These are phyloP conservation scores for Takashimella tepidaria DNA, from an alignment of 1,284 basidiomycete genomes.

Conservation along the genomic window DNA sequence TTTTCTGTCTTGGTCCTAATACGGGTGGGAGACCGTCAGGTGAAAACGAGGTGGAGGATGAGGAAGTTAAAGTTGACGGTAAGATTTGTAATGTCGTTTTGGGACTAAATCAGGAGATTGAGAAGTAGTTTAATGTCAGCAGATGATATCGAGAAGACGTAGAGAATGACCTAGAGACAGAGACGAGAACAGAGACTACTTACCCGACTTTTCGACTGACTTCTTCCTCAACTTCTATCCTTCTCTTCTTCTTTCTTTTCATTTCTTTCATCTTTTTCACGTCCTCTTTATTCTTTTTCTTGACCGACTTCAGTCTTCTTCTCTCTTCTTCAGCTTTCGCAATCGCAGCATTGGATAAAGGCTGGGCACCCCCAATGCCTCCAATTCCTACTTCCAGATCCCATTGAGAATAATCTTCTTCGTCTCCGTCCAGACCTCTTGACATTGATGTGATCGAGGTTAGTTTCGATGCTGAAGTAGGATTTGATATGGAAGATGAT, in stretches of 20 bases:
- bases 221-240: background rate
- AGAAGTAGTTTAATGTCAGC: background rate
- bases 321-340: background rate
- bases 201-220: background rate
- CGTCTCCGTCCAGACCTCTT: background rate
- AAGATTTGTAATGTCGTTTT: conserved; percentile 22
- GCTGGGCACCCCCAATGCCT: too few species aligned
- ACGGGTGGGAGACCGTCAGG: conserved; percentile 23
- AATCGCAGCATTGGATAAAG: conserved; percentile 8
- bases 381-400: conserved; percentile 11
- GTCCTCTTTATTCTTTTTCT: conserved; percentile 6
- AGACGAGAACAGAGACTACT: background rate
- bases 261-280: conserved; percentile 6
- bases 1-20: conserved; percentile 13
- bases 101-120: background rate
- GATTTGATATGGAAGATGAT: conserved; percentile 18
- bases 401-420: conserved; percentile 6
- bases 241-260: conserved; percentile 8
- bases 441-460: conserved; percentile 3
- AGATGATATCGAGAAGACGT: too few species aligned
- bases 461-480: background rate
- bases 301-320: conserved; percentile 4
- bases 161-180: background rate
- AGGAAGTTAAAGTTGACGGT: conserved; percentile 16
- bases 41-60: too few species aligned